Evolutionary conservation across 768 basidiomycete species (phyloP).

Genomic region (Lactifluus piperatus): DNA sequence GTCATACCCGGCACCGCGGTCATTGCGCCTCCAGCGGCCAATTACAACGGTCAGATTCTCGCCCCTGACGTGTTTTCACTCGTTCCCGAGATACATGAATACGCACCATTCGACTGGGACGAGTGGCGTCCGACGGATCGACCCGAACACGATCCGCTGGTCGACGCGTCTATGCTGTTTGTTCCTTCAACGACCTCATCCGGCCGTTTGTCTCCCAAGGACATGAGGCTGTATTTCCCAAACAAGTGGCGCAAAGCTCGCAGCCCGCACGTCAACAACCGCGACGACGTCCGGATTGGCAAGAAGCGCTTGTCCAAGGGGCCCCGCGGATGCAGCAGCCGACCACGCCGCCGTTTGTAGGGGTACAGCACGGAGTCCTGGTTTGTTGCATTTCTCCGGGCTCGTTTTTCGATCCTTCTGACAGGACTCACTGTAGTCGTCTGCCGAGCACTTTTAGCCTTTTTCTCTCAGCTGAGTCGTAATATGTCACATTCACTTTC

Average conservation of each 20-base stretch:
- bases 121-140: slow-evolving; percentile 1
- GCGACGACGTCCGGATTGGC: neutral
- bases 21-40: slow-evolving; percentile 9
- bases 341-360: neutral
- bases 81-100: slow-evolving; percentile 3
- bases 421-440: neutral
- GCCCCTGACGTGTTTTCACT: neutral
- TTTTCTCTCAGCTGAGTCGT: slow-evolving; percentile 9
- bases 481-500: neutral
- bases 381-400: neutral
- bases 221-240: slow-evolving; percentile 5
- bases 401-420: neutral
- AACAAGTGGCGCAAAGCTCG: neutral
- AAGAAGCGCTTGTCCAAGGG: neutral
- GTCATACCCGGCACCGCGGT: neutral
- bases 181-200: neutral
- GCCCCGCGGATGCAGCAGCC: neutral
- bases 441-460: neutral
- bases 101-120: slow-evolving; percentile 5
- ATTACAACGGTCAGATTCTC: slow-evolving; percentile 1
- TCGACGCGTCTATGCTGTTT: neutral
- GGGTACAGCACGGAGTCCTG: neutral
- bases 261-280: neutral
- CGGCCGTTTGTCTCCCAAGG: neutral
- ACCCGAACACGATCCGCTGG: neutral